Evolutionary conservation across 2,329 filamentous ascomycete species (phyloP).

Genomic region (Blastomyces gilchristii): DNA sequence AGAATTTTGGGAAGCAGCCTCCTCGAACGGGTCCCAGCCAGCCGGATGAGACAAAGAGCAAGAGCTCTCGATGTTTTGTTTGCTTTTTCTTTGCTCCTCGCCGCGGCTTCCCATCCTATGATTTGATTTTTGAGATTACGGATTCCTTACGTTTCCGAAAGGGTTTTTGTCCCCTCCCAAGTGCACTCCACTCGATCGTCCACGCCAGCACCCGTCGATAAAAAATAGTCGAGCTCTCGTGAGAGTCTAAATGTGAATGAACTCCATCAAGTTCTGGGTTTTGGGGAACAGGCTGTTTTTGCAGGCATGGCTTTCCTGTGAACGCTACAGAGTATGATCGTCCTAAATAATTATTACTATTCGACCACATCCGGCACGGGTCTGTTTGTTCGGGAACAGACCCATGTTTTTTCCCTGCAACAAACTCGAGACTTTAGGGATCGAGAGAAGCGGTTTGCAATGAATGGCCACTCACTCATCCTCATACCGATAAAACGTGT

Average conservation of each 20-base stretch:
- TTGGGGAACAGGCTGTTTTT: neutral
- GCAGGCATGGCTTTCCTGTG: neutral
- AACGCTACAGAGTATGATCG: neutral
- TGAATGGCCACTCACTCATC: neutral
- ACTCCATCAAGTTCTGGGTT: neutral
- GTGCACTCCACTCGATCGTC: neutral
- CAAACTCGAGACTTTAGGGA: neutral
- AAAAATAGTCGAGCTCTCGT: neutral
- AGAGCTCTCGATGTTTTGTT: neutral
- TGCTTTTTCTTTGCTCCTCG: neutral
- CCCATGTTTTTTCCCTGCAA: neutral
- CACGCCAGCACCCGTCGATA: neutral
- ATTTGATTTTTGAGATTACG: neutral
- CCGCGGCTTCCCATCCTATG: too few species aligned
- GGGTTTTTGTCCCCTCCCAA: neutral
- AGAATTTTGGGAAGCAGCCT: neutral
- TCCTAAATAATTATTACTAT: neutral
- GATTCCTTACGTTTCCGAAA: neutral
- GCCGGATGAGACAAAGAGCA: neutral
- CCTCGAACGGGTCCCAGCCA: neutral
- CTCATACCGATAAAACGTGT: neutral
- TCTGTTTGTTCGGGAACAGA: neutral
- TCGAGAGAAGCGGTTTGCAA: neutral
- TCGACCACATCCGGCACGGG: neutral
- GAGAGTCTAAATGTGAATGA: neutral